Conservation (phyloP, 768 basidiomycete species). For the Omphalotus guepiniiformis region DNA sequence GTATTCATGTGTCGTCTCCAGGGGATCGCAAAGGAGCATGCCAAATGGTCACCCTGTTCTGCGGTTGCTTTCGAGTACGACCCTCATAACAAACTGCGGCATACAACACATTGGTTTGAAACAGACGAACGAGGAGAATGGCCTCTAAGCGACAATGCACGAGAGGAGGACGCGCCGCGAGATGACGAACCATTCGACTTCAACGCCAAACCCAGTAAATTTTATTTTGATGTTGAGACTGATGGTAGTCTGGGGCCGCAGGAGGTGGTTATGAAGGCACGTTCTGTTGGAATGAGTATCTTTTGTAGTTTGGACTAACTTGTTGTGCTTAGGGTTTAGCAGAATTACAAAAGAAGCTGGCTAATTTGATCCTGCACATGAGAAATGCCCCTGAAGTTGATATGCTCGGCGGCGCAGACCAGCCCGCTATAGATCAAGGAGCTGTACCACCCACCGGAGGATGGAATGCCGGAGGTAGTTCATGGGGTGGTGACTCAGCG, state of each 20-base stretch:
- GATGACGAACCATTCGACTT: constrained; percentile 87
- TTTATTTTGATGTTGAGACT: constrained; percentile 94
- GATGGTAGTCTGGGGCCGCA: constrained; percentile 87
- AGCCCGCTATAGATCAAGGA: constrained; percentile 17
- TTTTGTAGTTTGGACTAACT: constrained; percentile 2
- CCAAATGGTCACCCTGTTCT: constrained; percentile 97
- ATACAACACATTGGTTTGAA: constrained; percentile 96
- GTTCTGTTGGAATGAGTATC: constrained; percentile 15
- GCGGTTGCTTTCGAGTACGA: constrained; percentile 97
- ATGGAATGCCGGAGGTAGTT: constrained; percentile 13
- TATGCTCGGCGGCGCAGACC: constrained; percentile 38
- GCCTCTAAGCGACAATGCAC: constrained; percentile 85
- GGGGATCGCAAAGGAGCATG: constrained; percentile 98
- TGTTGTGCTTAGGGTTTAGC: constrained; percentile 53
- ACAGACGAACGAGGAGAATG: constrained; percentile 78
- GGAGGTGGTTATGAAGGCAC: constrained; percentile 83
- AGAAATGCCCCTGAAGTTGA: constrained; percentile 46
- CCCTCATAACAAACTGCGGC: constrained; percentile 93
- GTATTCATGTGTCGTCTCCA: constrained; percentile 26
- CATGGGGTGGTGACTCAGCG: constrained; percentile 12
- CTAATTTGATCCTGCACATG: constrained; percentile 65
- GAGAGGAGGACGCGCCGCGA: constrained; percentile 74
- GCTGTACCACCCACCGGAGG: constrained; percentile 15
- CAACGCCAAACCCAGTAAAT: constrained; percentile 81
- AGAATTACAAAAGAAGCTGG: constrained; percentile 77